phyloP scores from a whole-genome alignment of 176 grass and related monocot genomes.

The Carex scoparia region DNA sequence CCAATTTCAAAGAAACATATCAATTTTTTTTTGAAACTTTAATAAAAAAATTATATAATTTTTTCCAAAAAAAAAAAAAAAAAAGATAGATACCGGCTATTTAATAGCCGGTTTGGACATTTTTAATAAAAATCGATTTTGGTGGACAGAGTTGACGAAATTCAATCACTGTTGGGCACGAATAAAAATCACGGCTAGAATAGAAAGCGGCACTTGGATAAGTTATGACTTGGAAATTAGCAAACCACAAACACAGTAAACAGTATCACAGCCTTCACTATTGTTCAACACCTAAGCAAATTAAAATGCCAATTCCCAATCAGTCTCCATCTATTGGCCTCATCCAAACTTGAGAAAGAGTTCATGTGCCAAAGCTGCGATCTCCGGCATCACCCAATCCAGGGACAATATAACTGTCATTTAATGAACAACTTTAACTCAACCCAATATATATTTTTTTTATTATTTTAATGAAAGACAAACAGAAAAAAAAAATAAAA shows the following conservation, averaged over 20 bases:
- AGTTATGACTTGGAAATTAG: not conserved
- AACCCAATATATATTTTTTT: not conserved
- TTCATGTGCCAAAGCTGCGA: conserved; percentile 56
- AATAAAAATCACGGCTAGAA: not conserved
- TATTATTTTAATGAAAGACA: not conserved
- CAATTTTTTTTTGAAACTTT: no score
- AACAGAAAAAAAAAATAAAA: not conserved
- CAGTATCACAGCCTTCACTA: not conserved
- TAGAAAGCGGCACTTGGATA: no score
- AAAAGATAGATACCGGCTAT: no score
- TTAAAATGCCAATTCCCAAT: conserved; percentile 6
- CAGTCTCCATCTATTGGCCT: not conserved
- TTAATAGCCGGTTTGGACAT: no score
- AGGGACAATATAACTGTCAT: conserved; percentile 52
- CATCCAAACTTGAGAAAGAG: not conserved
- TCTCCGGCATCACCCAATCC: conserved; percentile 64
- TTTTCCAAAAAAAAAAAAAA: no score
- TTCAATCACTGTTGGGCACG: no score
- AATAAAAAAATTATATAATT: no score
- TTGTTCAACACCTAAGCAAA: conserved; percentile 2
- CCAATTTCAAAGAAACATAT: no score
- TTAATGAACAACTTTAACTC: not conserved
- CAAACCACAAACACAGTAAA: not conserved
- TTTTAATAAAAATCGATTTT: no score
- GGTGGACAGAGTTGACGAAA: no score